A percentile compares a stretch with the other conserved stretches of the same genome.
Evolutionary conservation across 139 green algal genomes (phyloP).

Genomic region (Eudorina sp.): DNA sequence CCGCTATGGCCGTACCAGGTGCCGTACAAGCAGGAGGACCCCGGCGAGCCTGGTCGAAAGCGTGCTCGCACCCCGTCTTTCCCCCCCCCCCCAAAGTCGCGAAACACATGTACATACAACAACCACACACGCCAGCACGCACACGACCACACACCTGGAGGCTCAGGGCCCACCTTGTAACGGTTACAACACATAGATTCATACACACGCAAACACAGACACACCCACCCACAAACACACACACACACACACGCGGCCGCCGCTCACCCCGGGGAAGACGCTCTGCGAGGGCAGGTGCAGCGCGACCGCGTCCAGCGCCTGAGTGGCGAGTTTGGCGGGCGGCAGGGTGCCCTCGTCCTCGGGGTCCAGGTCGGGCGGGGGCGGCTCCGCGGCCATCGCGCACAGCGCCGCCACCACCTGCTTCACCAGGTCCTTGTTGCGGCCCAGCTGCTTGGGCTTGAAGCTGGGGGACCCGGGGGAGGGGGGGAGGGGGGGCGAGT

Average conservation of each 20-base stretch:
- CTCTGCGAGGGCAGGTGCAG: slow-evolving; percentile 67
- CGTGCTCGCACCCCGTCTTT: too few relatives aligned
- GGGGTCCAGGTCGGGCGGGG: slow-evolving; percentile 48
- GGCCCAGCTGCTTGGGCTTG: slow-evolving; percentile 83
- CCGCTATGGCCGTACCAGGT: too few relatives aligned
- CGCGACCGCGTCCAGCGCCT: slow-evolving; percentile 76
- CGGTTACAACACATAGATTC: too few relatives aligned
- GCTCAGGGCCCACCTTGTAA: too few relatives aligned
- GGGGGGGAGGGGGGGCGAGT: not conserved
- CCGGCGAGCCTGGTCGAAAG: too few relatives aligned
- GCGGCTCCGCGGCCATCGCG: slow-evolving; percentile 68
- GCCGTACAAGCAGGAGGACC: too few relatives aligned
- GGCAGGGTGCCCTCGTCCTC: slow-evolving; percentile 47
- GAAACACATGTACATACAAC: too few relatives aligned
- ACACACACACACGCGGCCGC: slow-evolving; percentile 28
- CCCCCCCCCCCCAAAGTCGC: too few relatives aligned
- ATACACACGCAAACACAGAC: too few relatives aligned
- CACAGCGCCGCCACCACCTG: slow-evolving; percentile 71
- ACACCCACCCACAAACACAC: not conserved
- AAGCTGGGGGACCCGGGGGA: slow-evolving; percentile 42
- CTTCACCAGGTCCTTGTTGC: slow-evolving; percentile 66
- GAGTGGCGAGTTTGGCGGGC: slow-evolving; percentile 54
- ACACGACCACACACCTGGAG: too few relatives aligned
- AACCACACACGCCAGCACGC: too few relatives aligned
- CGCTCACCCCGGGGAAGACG: slow-evolving; percentile 58